Evolutionary conservation across 164 flowering plant species (phyloP).

Genomic region (Magnolia officinalis): DNA sequence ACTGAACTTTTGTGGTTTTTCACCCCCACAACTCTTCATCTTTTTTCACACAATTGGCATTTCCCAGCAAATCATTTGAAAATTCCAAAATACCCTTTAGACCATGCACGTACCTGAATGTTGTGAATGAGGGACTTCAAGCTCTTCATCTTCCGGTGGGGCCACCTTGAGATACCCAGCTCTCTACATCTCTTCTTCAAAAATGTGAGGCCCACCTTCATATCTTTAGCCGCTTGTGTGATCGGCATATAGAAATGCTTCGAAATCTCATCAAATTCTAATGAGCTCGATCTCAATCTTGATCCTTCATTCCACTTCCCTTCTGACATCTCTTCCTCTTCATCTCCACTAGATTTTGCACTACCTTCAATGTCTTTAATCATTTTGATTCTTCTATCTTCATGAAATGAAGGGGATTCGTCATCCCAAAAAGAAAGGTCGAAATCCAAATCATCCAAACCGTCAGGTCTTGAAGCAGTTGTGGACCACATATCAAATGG

Average conservation of each 20-base stretch:
- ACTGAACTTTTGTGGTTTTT: no score
- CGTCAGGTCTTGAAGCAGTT: not conserved
- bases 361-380: not conserved
- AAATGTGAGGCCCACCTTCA: constrained; percentile 53
- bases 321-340: not conserved
- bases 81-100: not conserved
- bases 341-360: not conserved
- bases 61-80: no score
- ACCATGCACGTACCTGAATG: constrained; percentile 39
- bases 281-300: constrained; percentile 16
- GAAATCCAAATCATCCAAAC: not conserved
- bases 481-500: not conserved
- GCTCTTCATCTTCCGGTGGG: constrained; percentile 64
- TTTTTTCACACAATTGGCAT: no score
- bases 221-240: constrained; percentile 47
- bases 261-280: constrained; percentile 53
- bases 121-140: constrained; percentile 46
- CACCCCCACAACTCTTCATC: no score
- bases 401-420: not conserved
- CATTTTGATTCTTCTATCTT: not conserved
- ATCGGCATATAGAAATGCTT: constrained; percentile 53
- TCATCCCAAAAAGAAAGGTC: not conserved
- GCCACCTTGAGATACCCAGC: constrained; percentile 55
- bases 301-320: not conserved
- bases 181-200: constrained; percentile 67